Base-by-base conservation (phyloP, 805 yeast species). In the Sugiyamaella chiloensis region DNA sequence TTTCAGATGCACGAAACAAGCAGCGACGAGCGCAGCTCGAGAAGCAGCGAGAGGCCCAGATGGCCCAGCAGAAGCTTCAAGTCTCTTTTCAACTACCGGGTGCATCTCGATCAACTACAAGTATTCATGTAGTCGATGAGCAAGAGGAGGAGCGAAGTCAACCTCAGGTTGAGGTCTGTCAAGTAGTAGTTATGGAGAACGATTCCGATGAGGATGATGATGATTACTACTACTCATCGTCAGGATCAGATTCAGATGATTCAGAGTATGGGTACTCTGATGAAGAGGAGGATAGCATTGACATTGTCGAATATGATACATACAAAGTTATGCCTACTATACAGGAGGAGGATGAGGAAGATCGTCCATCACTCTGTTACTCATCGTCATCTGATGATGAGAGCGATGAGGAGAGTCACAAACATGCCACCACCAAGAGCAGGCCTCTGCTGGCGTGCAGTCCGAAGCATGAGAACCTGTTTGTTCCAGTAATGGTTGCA, bases 241-340 rank as follows among this genome's bases (percentile, higher is more conserved):
- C 59, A 23, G 62, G 72, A 21, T 60, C 70, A 37, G 75, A 71
- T 60, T 21, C 52, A 2, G 45, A 32, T 24, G 42, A 37, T 19
- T 19, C 14, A 20, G 30, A 17, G 31, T 40, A 27, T 23, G n/a
- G 30, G 5, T 26, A 42, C 20, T 31, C 46, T 17, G 46, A 48
- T 12, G 42, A 43, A 9, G 48, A 42, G 21, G 49, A 48, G 20
- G 39, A 34, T 23, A 39, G 35, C 21, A 50, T 40, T 12, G 53
- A 50, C 8, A 41, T 44, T 5, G 44, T 34, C n/a, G 40, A 42
- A 11, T 24, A 44, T 31, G 42, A 19, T 9, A 43, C 24, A 26
- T 36, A 29, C 34, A 17, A 46, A 20, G 40, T 34, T 24, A 44
- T 56, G 52, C 53, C 56, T 8, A 46, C 54, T 17, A 46, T 57